Conservation (phyloP, 441 rosid genomes). For the Pelargonium citronellum region DNA sequence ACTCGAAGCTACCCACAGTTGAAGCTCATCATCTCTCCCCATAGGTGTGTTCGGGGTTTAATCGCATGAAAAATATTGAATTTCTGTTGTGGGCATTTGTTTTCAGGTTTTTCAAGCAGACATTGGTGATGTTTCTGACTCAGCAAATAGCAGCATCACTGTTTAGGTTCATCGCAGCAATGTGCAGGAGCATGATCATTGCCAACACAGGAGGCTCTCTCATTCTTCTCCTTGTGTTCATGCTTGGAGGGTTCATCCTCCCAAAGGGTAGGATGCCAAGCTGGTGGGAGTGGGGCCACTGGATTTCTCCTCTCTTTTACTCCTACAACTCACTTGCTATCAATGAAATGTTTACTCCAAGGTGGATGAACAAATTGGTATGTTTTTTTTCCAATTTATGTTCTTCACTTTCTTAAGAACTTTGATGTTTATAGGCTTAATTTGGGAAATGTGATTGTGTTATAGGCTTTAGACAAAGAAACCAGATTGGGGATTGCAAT, state of each 20-base stretch:
- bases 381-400: not conserved
- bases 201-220: slow-evolving; percentile 71
- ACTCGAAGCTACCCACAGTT: too few species aligned
- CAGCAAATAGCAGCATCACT: slow-evolving; percentile 83
- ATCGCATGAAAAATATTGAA: not conserved
- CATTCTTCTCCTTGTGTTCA: slow-evolving; percentile 46
- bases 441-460: not conserved
- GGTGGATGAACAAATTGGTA: slow-evolving; percentile 75
- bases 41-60: not conserved
- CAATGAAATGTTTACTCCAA: slow-evolving; percentile 67
- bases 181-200: slow-evolving; percentile 71
- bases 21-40: not conserved
- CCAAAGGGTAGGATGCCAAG: slow-evolving; percentile 65
- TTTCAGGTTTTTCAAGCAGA: slow-evolving; percentile 71
- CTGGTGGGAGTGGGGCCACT: slow-evolving; percentile 85
- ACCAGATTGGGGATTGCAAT: slow-evolving; percentile 52
- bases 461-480: slow-evolving; percentile 43
- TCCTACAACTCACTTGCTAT: slow-evolving; percentile 56
- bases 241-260: slow-evolving; percentile 79
- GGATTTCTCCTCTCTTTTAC: slow-evolving; percentile 78
- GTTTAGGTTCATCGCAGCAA: slow-evolving; percentile 58
- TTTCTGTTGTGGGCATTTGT: not conserved
- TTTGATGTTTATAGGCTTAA: too few species aligned
- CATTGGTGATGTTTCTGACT: slow-evolving; percentile 46
- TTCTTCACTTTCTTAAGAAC: too few species aligned